These are phyloP conservation scores for Coemansia sp. DNA, from an alignment of 192 early-diverging fungal species.

Conservation along the genomic window DNA sequence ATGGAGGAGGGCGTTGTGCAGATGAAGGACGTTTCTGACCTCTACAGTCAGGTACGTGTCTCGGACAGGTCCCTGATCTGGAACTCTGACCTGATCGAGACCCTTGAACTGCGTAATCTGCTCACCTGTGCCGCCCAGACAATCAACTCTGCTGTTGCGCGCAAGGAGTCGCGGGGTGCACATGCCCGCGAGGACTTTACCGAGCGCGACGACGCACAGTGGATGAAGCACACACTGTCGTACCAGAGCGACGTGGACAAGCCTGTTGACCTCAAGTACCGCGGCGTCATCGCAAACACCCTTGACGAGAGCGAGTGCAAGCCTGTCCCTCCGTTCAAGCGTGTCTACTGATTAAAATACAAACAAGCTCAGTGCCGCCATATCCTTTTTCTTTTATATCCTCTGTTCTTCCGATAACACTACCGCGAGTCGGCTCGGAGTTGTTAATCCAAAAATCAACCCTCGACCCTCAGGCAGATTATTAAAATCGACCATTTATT, in stretches of 20 bases:
- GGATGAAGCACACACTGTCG: slow-evolving; percentile 99
- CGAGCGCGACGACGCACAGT: slow-evolving; percentile 87
- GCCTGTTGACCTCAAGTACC: slow-evolving; percentile 78
- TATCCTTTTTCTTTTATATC: neutral
- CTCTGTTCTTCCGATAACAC: neutral
- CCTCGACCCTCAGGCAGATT: too few relatives aligned
- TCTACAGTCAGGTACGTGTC: slow-evolving; percentile 80
- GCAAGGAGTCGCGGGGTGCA: slow-evolving; percentile 97
- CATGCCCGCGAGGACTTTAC: slow-evolving; percentile 96
- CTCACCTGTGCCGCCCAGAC: slow-evolving; percentile 94
- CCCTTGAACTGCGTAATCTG: slow-evolving; percentile 96
- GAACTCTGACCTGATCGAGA: slow-evolving; percentile 98
- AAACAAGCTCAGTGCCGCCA: too few relatives aligned
- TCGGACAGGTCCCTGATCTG: slow-evolving; percentile 94
- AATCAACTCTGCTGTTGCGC: slow-evolving; percentile 81
- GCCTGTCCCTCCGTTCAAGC: slow-evolving; percentile 82
- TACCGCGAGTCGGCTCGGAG: too few relatives aligned
- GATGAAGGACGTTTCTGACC: slow-evolving; percentile 81
- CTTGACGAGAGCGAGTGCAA: slow-evolving; percentile 94
- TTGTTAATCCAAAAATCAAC: too few relatives aligned
- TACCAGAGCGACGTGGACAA: slow-evolving; percentile 82
- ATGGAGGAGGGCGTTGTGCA: slow-evolving; percentile 86
- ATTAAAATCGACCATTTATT: too few relatives aligned
- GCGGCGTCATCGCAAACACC: slow-evolving; percentile 75
- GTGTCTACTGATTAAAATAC: slow-evolving; percentile 87